Conservation (phyloP, 768 basidiomycete genomes). For the Krasilnikovozyma curviuscula region DNA sequence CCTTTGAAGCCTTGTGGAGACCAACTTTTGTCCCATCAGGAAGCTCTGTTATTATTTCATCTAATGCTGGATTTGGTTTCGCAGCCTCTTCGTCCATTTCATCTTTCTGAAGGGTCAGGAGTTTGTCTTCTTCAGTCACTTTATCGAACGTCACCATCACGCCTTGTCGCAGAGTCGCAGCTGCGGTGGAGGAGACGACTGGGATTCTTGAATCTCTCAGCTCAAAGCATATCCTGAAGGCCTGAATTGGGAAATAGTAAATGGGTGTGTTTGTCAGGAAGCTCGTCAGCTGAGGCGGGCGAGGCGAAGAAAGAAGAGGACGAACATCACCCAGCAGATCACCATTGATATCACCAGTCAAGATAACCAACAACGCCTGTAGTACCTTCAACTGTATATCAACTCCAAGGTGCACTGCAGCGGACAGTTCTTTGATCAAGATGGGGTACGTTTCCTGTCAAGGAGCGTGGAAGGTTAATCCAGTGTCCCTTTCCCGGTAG, state of each 20-base stretch:
- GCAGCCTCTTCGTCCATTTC: too few relatives aligned
- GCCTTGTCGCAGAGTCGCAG: constrained; percentile 81
- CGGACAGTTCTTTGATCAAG: constrained; percentile 65
- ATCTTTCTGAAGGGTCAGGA: constrained; percentile 23
- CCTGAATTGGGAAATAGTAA: constrained; percentile 31
- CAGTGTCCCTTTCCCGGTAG: not conserved
- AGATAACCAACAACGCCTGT: constrained; percentile 73
- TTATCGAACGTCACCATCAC: constrained; percentile 98
- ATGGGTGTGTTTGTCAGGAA: too few relatives aligned
- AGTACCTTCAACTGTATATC: constrained; percentile 90
- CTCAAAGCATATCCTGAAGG: constrained; percentile 80
- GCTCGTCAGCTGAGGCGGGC: not conserved
- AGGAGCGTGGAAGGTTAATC: not conserved
- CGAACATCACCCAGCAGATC: constrained; percentile 59
- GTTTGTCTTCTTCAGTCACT: constrained; percentile 55
- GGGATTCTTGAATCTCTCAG: constrained; percentile 87
- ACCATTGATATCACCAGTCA: constrained; percentile 66
- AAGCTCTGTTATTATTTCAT: constrained; percentile 37
- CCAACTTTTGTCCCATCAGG: constrained; percentile 47
- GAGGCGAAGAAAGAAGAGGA: constrained; percentile 9
- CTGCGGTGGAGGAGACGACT: constrained; percentile 91
- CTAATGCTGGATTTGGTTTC: too few relatives aligned
- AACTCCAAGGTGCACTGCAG: constrained; percentile 80
- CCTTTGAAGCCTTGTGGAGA: constrained; percentile 56
- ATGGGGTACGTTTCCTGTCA: constrained; percentile 47